Percentiles rank a stretch among this genome's conserved stretches.
phyloP scores from a whole-genome alignment of 2,329 filamentous ascomycete species.

The Talaromyces sp. region DNA sequence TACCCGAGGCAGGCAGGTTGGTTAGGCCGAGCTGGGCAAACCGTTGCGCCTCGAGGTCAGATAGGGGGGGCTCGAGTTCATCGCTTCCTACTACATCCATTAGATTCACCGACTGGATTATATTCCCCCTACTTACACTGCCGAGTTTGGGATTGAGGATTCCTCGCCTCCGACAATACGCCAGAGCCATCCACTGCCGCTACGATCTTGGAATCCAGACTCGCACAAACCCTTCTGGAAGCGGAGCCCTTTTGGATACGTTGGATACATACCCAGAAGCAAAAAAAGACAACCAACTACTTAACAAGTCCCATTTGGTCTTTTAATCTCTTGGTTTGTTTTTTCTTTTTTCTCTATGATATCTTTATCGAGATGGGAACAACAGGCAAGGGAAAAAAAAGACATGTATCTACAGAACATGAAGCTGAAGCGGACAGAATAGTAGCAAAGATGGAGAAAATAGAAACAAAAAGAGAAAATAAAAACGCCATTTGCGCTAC shows the following conservation, averaged over 20 bases:
- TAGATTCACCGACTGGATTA: neutral
- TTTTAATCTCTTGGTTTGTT: neutral
- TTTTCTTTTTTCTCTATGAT: slow-evolving; percentile 2
- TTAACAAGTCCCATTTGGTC: neutral
- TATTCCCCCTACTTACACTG: neutral
- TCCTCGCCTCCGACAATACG: neutral
- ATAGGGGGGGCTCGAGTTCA: neutral
- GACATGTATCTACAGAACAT: neutral
- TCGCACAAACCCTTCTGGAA: neutral
- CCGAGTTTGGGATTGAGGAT: neutral
- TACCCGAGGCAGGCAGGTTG: no score
- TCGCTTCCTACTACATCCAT: neutral
- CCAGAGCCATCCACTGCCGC: neutral
- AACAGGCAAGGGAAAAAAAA: neutral
- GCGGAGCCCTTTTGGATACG: neutral
- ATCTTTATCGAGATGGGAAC: neutral
- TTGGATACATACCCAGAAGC: neutral
- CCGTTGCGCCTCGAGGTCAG: neutral
- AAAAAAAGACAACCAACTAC: neutral
- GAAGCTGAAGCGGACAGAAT: slow-evolving; percentile 2
- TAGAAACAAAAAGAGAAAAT: neutral
- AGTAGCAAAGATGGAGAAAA: neutral
- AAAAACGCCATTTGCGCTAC: neutral
- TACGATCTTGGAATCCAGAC: neutral
- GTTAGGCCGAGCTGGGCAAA: neutral